Evolutionary conservation across 495 filamentous ascomycete species (phyloP), one percentile per base, ranked within the genome.

Genomic region (Pseudevernia furfuracea): DNA sequence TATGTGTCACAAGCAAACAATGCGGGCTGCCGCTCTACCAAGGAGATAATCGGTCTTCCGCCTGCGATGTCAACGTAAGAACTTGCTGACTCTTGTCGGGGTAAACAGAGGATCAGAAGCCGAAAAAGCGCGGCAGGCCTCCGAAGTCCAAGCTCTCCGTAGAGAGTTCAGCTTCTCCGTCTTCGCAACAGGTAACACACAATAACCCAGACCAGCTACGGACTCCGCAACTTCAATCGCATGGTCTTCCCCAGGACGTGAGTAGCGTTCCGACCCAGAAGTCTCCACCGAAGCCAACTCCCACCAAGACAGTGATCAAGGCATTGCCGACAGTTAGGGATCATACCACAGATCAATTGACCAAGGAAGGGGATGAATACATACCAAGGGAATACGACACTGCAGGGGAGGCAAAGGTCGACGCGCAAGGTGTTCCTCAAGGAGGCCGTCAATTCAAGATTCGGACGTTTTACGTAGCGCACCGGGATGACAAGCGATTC

Each of bases 331-430:
- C 94, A 19, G 95, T 97, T 17, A 80, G 94, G 65, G 94, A 99
- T 71, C 94, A 99, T 72, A 99, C 94, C 14, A 97, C 95, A 6
- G 94, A 99, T 75, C 92, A 97, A 72, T 85, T 99, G 58, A 91
- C 87, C 38, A 82, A 88, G 14, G 91, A 91, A 72, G 88, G 89
- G n/a, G 95, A 97, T 72, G 94, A 99, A 77, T 99, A 97, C 72
- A 83, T 97, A 32, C 90, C 92, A 37, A 87, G 95, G 65, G 94
- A 99, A 76, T 90, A 86, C 61, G 95, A 99, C 73, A 90, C 82
- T 43, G 88, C 87, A 5, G 94, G 94, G 34, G 94, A 99, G 76
- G 90, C 88, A 72, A 99, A 99, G 81, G 94, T 96, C 34, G 82
- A 90, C 70, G 72, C 82, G 12, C 91, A 88, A 67, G 95, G 95